These are phyloP conservation scores for Chlorella ohadii DNA, from an alignment of 139 green algal genomes.

Conservation along the genomic window DNA sequence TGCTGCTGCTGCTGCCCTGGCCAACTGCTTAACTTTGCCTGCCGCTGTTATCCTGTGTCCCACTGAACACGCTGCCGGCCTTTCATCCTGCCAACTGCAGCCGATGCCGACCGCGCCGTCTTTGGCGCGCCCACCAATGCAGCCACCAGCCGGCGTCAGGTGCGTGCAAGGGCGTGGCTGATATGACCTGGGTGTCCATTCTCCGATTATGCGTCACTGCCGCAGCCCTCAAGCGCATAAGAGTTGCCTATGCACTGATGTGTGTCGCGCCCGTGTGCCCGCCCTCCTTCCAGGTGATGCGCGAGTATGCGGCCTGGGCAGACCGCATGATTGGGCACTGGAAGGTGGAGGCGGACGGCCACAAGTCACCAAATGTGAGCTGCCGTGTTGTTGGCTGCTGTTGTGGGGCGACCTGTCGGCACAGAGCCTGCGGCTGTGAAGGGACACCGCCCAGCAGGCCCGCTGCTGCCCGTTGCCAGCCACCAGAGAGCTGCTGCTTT, in stretches of 20 bases:
- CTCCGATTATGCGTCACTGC: no score
- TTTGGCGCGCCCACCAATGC: slow-evolving; percentile 73
- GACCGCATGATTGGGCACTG: slow-evolving; percentile 76
- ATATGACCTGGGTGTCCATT: no score
- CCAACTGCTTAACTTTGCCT: no score
- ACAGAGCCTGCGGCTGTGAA: no score
- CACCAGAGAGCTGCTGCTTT: background rate
- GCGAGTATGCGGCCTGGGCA: slow-evolving; percentile 76
- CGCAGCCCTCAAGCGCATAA: no score
- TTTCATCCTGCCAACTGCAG: background rate
- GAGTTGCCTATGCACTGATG: no score
- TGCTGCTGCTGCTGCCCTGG: background rate
- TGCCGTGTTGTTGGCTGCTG: background rate
- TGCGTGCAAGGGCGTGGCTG: slow-evolving; percentile 26
- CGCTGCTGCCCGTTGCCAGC: background rate
- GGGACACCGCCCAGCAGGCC: no score
- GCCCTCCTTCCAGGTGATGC: slow-evolving; percentile 33
- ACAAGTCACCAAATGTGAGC: slow-evolving; percentile 26
- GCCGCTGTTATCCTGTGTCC: no score
- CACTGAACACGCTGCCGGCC: no score
- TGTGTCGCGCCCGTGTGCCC: no score
- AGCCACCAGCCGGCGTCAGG: slow-evolving; percentile 70
- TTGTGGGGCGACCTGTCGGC: background rate
- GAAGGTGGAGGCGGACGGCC: slow-evolving; percentile 42
- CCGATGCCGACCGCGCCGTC: slow-evolving; percentile 74